phyloP scores from a whole-genome alignment of 176 grass and related monocot species.

The Oryza meridionalis region DNA sequence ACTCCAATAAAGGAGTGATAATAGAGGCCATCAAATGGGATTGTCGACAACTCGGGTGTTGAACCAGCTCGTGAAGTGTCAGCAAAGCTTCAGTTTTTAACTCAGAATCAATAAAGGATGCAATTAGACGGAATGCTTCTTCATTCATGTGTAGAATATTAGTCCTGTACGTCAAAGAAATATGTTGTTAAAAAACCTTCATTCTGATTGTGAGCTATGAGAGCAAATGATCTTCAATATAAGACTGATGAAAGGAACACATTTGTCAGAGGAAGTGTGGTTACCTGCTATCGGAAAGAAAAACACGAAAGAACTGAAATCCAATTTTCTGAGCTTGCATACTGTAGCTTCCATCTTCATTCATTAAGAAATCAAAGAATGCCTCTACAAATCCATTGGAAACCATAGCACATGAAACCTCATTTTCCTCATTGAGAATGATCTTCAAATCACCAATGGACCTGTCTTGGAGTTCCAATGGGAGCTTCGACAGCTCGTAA shows the following conservation, averaged over 20 bases:
- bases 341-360: conserved; percentile 47
- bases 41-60: conserved; percentile 38
- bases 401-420: conserved; percentile 56
- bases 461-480: conserved; percentile 60
- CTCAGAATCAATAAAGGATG: conserved; percentile 68
- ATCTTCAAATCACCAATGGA: conserved; percentile 75
- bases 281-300: conserved; percentile 74
- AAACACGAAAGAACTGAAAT: conserved; percentile 68
- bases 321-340: conserved; percentile 55
- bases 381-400: conserved; percentile 89
- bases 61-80: conserved; percentile 59
- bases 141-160: conserved; percentile 59
- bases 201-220: neutral
- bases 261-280: conserved; percentile 25
- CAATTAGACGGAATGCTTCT: conserved; percentile 53
- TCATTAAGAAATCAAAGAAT: conserved; percentile 69
- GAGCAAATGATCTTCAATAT: conserved; percentile 11
- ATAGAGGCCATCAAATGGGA: conserved; percentile 53
- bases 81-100: conserved; percentile 62
- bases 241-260: conserved; percentile 7
- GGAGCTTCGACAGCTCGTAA: conserved; percentile 62
- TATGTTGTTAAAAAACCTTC: conserved; percentile 19
- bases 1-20: conserved; percentile 54
- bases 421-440: conserved; percentile 68
- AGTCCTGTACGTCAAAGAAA: conserved; percentile 46